Base-by-base conservation (phyloP, 23 red algal species). In the Chondrus crispus region DNA sequence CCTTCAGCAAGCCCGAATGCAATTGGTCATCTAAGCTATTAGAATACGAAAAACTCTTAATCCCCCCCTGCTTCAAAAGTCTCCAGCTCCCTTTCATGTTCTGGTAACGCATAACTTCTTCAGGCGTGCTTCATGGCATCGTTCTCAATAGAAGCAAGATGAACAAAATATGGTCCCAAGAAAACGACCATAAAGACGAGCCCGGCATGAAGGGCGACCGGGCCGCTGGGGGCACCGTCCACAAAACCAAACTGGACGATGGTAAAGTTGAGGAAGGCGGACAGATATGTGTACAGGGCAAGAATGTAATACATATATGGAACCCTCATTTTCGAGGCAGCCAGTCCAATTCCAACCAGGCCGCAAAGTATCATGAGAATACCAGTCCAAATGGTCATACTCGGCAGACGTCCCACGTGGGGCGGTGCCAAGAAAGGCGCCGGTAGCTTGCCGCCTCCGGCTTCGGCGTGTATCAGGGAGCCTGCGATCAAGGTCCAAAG, bases 241-340 rank as follows among this genome's bases (percentile, higher is more conserved):
- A 76, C 54, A 5, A 54, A 57, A 22, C 80, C 90, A n/a, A 93
- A 68, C 81, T 93, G 90, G 10, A 86, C 80, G 5, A 93, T 80
- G 8, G 80, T 86, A 43, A 93, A 93, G 90, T 93, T 93, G 41
- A 86, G 35, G 42, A 80, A 93, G 2, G 36, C 57, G 29, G 80
- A 44, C 58, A 93, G 24, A 49, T 93, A 93, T 7, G 80, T 37
- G 29, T 40, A 46, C 9, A 58, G 41, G 43, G 64, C 80, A 41
- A 77, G 11, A 3, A 93, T 16, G 24, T 42, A 84, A 43, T 79
- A 86, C 29, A 85, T 36, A 24, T 24, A 20, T 1, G 82, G 63
- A 1, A 32, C 40, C 5, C 33, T 24, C 10, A 32, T 8, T 11
- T 68, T 68, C 2, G 2, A 30, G 18, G 39, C 43, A 18, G 48